Evolutionary conservation across 1,139 yeast genomes (phyloP).

Genomic region (Diutina ranongensis): DNA sequence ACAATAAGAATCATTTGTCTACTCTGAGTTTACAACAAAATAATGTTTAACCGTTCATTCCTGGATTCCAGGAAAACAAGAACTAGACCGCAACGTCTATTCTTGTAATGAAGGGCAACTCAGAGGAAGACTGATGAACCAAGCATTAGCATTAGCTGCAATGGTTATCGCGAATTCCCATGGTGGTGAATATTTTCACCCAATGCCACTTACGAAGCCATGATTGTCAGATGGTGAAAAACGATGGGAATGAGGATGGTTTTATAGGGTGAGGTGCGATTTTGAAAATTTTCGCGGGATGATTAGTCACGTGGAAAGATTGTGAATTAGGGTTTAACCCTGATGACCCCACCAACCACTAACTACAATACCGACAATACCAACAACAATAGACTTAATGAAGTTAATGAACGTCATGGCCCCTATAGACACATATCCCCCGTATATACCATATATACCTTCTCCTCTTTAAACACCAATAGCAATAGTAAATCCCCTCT

Average conservation of each 20-base stretch:
- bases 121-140: slow-evolving; percentile 42
- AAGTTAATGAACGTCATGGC: too few species aligned
- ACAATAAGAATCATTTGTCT: background rate
- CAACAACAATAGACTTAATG: too few species aligned
- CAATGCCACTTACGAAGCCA: background rate
- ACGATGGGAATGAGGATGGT: slow-evolving; percentile 9
- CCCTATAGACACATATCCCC: too few species aligned
- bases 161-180: slow-evolving; percentile 37
- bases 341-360: too few species aligned
- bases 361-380: too few species aligned
- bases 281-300: slow-evolving; percentile 5
- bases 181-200: slow-evolving; percentile 13
- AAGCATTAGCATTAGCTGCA: slow-evolving; percentile 36
- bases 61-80: background rate
- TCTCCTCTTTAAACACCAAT: too few species aligned
- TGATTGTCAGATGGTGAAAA: slow-evolving; percentile 10
- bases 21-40: slow-evolving; percentile 1
- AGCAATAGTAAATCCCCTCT: too few species aligned
- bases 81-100: slow-evolving; percentile 7
- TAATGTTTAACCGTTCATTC: background rate
- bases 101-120: slow-evolving; percentile 20
- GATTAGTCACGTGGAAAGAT: too few species aligned
- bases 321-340: too few species aligned
- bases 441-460: too few species aligned
- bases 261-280: slow-evolving; percentile 7